phyloP scores from a whole-genome alignment of 345 rosid species.

The Iberis pinnata region DNA sequence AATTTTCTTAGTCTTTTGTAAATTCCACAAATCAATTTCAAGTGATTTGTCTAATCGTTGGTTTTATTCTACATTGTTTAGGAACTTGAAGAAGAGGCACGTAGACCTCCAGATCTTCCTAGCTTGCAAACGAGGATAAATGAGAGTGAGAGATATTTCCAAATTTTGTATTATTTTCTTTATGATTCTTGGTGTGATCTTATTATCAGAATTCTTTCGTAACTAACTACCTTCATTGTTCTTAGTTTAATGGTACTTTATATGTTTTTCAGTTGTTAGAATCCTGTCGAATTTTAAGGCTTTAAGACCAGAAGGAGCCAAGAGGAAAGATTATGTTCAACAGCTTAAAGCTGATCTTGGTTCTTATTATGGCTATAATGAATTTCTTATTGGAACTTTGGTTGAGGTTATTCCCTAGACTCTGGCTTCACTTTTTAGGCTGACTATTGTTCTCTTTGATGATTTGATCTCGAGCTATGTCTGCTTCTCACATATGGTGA shows the following conservation, averaged over 20 bases:
- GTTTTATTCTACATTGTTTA: slow-evolving; percentile 22
- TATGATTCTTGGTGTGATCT: neutral
- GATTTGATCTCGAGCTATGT: neutral
- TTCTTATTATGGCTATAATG: slow-evolving; percentile 89
- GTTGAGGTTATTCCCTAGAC: slow-evolving; percentile 51
- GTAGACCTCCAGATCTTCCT: slow-evolving; percentile 57
- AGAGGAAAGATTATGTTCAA: slow-evolving; percentile 55
- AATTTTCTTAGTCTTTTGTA: neutral
- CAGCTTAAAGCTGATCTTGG: slow-evolving; percentile 69
- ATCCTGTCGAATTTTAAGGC: slow-evolving; percentile 73
- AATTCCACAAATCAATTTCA: neutral
- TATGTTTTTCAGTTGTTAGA: slow-evolving; percentile 52
- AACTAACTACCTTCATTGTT: neutral
- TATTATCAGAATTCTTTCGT: slow-evolving; percentile 7
- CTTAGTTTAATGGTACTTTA: slow-evolving; percentile 2
- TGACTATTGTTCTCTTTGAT: neutral
- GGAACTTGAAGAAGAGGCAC: slow-evolving; percentile 82
- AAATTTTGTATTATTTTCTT: neutral
- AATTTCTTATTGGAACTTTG: slow-evolving; percentile 69
- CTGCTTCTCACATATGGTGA: slow-evolving; percentile 10
- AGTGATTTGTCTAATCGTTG: neutral
- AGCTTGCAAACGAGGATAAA: slow-evolving; percentile 66
- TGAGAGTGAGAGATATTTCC: slow-evolving; percentile 52
- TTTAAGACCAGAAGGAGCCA: slow-evolving; percentile 55
- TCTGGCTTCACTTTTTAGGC: slow-evolving; percentile 1